These are phyloP conservation scores for Suillus lakei DNA, from an alignment of 768 basidiomycete genomes.

Conservation along the genomic window DNA sequence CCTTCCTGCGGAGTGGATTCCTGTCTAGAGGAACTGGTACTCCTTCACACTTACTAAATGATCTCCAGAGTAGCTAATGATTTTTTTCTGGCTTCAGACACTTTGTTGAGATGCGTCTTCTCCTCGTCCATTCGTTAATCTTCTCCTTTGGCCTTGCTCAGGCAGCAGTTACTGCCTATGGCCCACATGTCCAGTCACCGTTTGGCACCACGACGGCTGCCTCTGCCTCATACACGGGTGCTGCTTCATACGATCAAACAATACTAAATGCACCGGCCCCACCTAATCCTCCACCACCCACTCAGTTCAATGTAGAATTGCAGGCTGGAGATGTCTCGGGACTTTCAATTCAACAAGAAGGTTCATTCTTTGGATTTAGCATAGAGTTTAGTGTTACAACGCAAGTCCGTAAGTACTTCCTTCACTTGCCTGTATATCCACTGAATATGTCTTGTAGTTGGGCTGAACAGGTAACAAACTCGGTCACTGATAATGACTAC, in stretches of 20 bases:
- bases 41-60: not conserved
- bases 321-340: slow-evolving; percentile 31
- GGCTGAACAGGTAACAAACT: slow-evolving; percentile 21
- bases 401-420: slow-evolving; percentile 57
- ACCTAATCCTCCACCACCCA: slow-evolving; percentile 48
- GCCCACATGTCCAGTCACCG: slow-evolving; percentile 29
- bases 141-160: slow-evolving; percentile 13
- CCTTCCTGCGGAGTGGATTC: not conserved
- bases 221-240: slow-evolving; percentile 47
- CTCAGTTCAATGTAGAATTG: slow-evolving; percentile 50
- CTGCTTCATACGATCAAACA: slow-evolving; percentile 58
- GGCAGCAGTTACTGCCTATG: slow-evolving; percentile 26
- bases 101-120: slow-evolving; percentile 22
- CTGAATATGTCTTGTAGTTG: slow-evolving; percentile 15
- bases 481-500: no score
- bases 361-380: slow-evolving; percentile 74
- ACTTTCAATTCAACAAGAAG: slow-evolving; percentile 49
- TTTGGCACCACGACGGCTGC: slow-evolving; percentile 38
- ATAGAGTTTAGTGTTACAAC: slow-evolving; percentile 77
- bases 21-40: slow-evolving; percentile 21
- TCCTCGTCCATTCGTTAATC: slow-evolving; percentile 30
- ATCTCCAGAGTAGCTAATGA: not conserved
- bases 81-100: not conserved
- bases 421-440: not conserved
- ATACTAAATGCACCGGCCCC: slow-evolving; percentile 53